Conservation (phyloP, 371 early-diverging fungal genomes). For the Ordospora colligata region DNA sequence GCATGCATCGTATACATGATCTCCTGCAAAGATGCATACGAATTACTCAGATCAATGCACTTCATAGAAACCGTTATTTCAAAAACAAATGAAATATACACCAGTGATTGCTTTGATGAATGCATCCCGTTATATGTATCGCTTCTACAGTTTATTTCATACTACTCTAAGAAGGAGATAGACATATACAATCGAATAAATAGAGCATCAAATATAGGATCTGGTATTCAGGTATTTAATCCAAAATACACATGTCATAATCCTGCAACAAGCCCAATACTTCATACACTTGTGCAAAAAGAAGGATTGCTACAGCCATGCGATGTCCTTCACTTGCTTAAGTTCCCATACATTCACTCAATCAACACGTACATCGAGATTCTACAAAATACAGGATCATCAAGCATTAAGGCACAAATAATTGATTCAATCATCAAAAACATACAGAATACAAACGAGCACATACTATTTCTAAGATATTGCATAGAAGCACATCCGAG, state of each 20-base stretch:
- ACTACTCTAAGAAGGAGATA: neutral
- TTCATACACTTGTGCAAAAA: neutral
- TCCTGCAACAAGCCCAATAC: too few species aligned
- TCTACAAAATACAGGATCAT: neutral
- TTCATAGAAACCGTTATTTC: neutral
- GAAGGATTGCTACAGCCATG: neutral
- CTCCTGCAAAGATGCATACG: neutral
- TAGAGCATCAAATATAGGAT: neutral
- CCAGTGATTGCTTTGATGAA: neutral
- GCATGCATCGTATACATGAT: constrained; percentile 9
- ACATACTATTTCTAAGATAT: constrained; percentile 2
- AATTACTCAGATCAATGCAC: neutral
- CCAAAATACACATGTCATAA: neutral
- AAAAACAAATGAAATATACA: neutral
- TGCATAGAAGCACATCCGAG: neutral
- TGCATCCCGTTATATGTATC: neutral
- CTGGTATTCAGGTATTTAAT: too few species aligned
- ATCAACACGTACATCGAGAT: neutral
- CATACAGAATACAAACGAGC: constrained; percentile 2
- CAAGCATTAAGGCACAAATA: neutral
- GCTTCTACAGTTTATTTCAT: neutral
- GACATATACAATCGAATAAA: neutral
- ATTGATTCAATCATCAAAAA: neutral
- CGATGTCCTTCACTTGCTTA: neutral
- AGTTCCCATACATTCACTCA: neutral